Percentiles rank a stretch among this genome's conserved stretches.
Conservation (phyloP, 768 basidiomycete genomes). For the Trametes cingulata region DNA sequence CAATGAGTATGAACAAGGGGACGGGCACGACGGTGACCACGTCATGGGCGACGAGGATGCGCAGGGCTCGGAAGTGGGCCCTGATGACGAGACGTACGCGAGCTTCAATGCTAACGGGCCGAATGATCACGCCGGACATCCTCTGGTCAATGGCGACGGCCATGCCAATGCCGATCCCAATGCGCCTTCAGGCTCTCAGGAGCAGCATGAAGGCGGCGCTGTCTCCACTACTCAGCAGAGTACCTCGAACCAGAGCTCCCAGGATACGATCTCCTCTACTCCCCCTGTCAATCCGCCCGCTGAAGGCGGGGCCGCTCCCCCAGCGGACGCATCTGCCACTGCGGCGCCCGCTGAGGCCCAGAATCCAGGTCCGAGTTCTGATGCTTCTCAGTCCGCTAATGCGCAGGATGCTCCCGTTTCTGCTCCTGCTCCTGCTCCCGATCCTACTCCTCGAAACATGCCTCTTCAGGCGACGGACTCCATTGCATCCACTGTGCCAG, state of each 20-base stretch:
- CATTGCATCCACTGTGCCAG: constrained; percentile 52
- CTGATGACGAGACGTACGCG: constrained; percentile 23
- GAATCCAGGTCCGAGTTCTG: constrained; percentile 45
- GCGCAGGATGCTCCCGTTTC: constrained; percentile 21
- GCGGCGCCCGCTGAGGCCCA: constrained; percentile 52
- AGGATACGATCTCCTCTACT: constrained; percentile 26
- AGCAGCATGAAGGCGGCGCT: constrained; percentile 10
- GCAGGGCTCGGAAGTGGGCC: constrained; percentile 22
- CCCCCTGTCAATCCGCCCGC: constrained; percentile 29
- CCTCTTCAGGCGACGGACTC: constrained; percentile 47
- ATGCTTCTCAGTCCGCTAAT: constrained; percentile 36
- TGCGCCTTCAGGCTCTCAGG: constrained; percentile 18
- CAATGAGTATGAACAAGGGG: constrained; percentile 40
- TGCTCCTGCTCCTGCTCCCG: constrained; percentile 24
- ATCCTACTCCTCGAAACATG: constrained; percentile 30
- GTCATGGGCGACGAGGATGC: constrained; percentile 27
- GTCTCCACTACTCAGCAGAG: constrained; percentile 2
- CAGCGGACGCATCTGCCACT: constrained; percentile 36
- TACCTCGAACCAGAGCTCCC: constrained; percentile 11
- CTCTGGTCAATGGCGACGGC: constrained; percentile 18
- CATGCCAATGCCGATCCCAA: constrained; percentile 14
- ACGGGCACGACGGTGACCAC: constrained; percentile 24
- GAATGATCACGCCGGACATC: constrained; percentile 16
- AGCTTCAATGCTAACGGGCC: constrained; percentile 10
- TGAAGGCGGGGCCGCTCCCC: constrained; percentile 35